Percentiles rank a stretch among this genome's conserved stretches.
Conservation (phyloP, 2,329 filamentous ascomycete genomes). For the Sarocladiaceae sp. region DNA sequence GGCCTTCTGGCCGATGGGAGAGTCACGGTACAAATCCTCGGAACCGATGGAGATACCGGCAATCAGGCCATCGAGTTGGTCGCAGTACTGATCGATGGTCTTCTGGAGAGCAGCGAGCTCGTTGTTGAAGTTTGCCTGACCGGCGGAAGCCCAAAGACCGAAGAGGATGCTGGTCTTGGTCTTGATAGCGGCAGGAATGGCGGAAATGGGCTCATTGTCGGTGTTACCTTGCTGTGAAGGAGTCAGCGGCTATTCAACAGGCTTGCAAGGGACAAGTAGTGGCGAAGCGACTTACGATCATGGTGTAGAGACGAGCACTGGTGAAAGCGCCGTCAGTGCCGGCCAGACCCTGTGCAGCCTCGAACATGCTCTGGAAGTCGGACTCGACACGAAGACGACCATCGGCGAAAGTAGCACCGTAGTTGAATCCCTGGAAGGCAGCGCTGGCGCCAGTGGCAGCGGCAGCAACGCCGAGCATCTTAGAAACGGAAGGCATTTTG, state of each 20-base stretch:
- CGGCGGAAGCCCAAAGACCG: conserved; percentile 77
- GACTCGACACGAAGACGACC: conserved; percentile 54
- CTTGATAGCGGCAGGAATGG: conserved; percentile 77
- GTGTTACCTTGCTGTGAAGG: conserved; percentile 56
- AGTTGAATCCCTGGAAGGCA: conserved; percentile 66
- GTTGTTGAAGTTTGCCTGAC: conserved; percentile 58
- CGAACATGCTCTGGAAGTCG: conserved; percentile 70
- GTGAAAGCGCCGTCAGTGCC: conserved; percentile 61
- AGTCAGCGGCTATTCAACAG: conserved; percentile 16
- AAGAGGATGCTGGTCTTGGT: conserved; percentile 76
- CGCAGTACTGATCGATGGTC: conserved; percentile 66
- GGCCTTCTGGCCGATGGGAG: conserved; percentile 62
- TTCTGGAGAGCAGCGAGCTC: conserved; percentile 69
- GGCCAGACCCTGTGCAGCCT: conserved; percentile 56
- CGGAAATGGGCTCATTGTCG: conserved; percentile 59
- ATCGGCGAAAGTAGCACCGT: conserved; percentile 58
- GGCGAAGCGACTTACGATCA: conserved; percentile 41
- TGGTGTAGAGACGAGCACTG: conserved; percentile 71
- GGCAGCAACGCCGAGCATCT: conserved; percentile 29
- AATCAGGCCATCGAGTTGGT: conserved; percentile 60
- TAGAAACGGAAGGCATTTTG: conserved; percentile 27
- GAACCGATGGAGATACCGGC: conserved; percentile 81
- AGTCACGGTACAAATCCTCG: conserved; percentile 82
- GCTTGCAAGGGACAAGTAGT: no score
- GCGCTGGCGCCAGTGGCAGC: conserved; percentile 30